Conservation (phyloP, 148 eudicot species). For the Drosera capensis region DNA sequence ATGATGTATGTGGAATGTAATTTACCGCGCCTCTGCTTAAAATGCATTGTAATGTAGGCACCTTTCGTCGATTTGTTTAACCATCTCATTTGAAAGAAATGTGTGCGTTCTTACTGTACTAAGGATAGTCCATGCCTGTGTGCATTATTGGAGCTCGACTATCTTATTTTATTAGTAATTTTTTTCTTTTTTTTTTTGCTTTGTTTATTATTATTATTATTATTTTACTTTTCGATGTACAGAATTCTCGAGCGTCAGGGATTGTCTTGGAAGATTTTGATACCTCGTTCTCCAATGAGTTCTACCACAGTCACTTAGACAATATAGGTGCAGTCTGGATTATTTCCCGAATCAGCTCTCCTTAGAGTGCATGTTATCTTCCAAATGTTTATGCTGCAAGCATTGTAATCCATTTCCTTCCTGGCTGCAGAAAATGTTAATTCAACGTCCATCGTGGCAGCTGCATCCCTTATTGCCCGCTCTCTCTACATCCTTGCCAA, state of each 20-base stretch:
- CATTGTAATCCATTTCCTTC: slow-evolving; percentile 2
- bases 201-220: no score
- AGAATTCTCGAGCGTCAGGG: slow-evolving; percentile 68
- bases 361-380: neutral
- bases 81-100: no score
- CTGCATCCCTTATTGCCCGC: slow-evolving; percentile 88
- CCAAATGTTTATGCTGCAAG: neutral
- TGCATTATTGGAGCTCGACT: no score
- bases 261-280: slow-evolving; percentile 84
- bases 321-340: slow-evolving; percentile 47
- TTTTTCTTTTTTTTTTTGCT: no score
- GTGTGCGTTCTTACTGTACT: no score
- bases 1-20: no score
- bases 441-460: slow-evolving; percentile 64
- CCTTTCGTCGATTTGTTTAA: no score
- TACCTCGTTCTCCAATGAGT: slow-evolving; percentile 41
- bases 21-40: no score
- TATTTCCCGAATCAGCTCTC: slow-evolving; percentile 1
- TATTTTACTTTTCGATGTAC: slow-evolving; percentile 12
- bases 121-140: no score
- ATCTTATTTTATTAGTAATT: no score
- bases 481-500: slow-evolving; percentile 70
- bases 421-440: slow-evolving; percentile 66
- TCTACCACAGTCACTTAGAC: slow-evolving; percentile 89
- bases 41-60: no score